Percentiles rank a stretch among this genome's conserved stretches.
phyloP scores from a whole-genome alignment of 202 grass and related monocot genomes.

The Digitaria exilis region DNA sequence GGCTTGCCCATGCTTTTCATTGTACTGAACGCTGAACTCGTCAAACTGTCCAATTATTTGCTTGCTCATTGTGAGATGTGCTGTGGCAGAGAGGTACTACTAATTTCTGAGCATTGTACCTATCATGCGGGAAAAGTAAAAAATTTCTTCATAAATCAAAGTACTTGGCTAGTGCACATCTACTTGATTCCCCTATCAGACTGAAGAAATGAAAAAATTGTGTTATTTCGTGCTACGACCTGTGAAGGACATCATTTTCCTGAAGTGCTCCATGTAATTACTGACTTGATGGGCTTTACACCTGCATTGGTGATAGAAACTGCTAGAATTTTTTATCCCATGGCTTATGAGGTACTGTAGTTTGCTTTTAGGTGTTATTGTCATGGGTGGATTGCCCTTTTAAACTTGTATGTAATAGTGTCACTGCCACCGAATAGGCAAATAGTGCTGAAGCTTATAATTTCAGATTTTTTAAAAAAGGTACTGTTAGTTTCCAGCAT shows the following conservation, averaged over 20 bases:
- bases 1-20: conserved; percentile 25
- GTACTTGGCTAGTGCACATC: background rate
- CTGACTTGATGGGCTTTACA: conserved; percentile 11
- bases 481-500: conserved; percentile 1
- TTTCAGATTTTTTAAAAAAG: background rate
- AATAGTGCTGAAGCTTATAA: background rate
- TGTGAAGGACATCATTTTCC: background rate
- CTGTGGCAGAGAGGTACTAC: conserved; percentile 29
- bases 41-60: conserved; percentile 24
- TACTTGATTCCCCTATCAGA: conserved; percentile 11
- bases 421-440: background rate
- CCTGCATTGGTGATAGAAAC: too few species aligned
- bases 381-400: background rate
- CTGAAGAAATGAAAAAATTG: background rate
- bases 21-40: conserved; percentile 12
- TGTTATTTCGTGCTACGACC: conserved; percentile 15
- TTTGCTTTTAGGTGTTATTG: background rate
- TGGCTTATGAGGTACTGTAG: background rate
- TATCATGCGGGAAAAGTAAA: background rate
- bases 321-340: too few species aligned
- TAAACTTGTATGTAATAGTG: background rate
- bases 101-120: conserved; percentile 19
- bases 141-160: background rate
- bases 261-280: conserved; percentile 16
- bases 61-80: conserved; percentile 21